Evolutionary conservation across 2,329 filamentous ascomycete species (phyloP).

Genomic region (Cordyceps tenuipes): DNA sequence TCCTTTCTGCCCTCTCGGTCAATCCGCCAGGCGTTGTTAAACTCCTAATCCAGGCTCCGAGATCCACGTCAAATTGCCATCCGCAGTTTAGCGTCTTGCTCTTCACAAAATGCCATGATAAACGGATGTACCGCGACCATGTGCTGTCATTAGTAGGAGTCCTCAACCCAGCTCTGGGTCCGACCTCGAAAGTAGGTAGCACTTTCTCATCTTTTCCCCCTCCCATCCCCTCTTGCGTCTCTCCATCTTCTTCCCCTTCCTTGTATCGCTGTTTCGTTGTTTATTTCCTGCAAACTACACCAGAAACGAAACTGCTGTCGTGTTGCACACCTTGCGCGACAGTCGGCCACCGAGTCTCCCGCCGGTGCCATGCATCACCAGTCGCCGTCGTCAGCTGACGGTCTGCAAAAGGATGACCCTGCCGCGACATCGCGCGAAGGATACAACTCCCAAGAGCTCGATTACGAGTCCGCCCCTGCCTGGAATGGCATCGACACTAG

Average conservation of each 20-base stretch:
- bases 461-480: not conserved
- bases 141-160: not conserved
- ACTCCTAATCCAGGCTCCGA: not conserved
- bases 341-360: not conserved
- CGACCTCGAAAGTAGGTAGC: not conserved
- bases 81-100: conserved; percentile 2
- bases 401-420: conserved; percentile 1
- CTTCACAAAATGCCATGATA: conserved; percentile 2
- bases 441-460: conserved; percentile 8
- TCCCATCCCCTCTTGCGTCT: not conserved
- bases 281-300: not conserved
- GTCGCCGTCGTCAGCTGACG: not conserved
- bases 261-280: not conserved
- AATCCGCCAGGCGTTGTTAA: not conserved
- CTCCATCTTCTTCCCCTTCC: not conserved
- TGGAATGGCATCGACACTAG: conserved; percentile 8
- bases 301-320: not conserved
- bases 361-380: not conserved
- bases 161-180: not conserved
- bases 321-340: not conserved
- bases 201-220: not conserved
- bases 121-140: not conserved
- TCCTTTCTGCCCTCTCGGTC: not conserved
- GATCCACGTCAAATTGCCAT: conserved; percentile 9
- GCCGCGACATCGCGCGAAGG: not conserved